These are phyloP conservation scores for Myxozyma vanderwaltii DNA, from an alignment of 805 yeast genomes.

Conservation along the genomic window DNA sequence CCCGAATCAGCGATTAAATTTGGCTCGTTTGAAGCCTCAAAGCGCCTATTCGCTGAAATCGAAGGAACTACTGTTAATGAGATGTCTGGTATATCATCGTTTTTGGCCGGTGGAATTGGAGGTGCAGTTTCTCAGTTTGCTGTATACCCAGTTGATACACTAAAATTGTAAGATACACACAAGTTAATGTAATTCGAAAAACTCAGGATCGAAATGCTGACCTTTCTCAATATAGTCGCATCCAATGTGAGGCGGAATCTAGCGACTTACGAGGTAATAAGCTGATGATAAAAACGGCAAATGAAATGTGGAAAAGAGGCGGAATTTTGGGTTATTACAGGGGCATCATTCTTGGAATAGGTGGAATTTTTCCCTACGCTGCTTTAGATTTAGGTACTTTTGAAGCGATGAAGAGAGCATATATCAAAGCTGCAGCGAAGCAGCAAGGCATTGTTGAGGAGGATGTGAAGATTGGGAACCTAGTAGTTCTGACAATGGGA, in stretches of 20 bases:
- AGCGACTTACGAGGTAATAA: constrained; percentile 61
- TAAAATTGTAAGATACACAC: constrained; percentile 68
- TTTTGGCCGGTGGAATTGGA: constrained; percentile 92
- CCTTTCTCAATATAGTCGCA: constrained; percentile 47
- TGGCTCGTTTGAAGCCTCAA: constrained; percentile 90
- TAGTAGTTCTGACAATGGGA: constrained; percentile 84
- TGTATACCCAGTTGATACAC: constrained; percentile 93
- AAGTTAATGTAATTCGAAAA: no score
- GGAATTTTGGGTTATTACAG: constrained; percentile 80
- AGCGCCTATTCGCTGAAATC: constrained; percentile 61
- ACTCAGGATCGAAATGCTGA: not conserved
- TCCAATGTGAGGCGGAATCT: constrained; percentile 87
- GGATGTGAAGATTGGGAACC: constrained; percentile 74
- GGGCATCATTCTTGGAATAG: constrained; percentile 86
- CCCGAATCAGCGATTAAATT: constrained; percentile 98
- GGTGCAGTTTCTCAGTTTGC: constrained; percentile 92
- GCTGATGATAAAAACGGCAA: constrained; percentile 66
- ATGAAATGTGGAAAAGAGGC: constrained; percentile 75
- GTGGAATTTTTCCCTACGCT: constrained; percentile 97
- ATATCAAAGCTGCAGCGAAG: constrained; percentile 63
- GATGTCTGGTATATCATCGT: constrained; percentile 75
- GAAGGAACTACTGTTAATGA: constrained; percentile 32
- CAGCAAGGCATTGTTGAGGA: constrained; percentile 55
- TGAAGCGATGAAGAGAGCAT: constrained; percentile 78
- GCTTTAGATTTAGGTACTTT: constrained; percentile 95